Evolutionary conservation across 495 filamentous ascomycete species (phyloP), one percentile per base, ranked within the genome.

Genomic region (Neurospora cerealis): DNA sequence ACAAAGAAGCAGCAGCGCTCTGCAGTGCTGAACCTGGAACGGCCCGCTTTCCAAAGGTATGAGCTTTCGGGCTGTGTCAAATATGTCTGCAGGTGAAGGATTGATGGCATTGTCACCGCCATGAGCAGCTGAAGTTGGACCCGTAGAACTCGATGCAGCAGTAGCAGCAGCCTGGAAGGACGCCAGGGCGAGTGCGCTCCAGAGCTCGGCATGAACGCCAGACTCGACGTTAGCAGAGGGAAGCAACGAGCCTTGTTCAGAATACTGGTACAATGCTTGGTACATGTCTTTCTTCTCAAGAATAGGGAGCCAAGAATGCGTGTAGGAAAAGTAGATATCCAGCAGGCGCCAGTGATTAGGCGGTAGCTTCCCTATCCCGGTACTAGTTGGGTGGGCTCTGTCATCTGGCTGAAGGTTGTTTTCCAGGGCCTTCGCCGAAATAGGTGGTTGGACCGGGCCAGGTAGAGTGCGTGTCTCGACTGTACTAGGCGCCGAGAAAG

Each of bases 291-390:
- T 89, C 77, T 92, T 93, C 36, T 92, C 89, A 40, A 90, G 82
- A 46, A 93, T 88, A 5, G 92, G 92, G 21, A 93, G 86, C 91
- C 91, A 94, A 13, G 85, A 86, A 78, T 93, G 89, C 3, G 91
- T 93, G 71, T 89, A 88, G 4, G 91, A 88, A 77, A 93, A 93
- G 77, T 92, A 93, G 8, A 90, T 84, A 77, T 94, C 91, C 32
- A 94, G 81, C 4, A 93, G 80, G 38, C 87, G 86, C 76, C 90
- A 91, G 7, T 89, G 86, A 71, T 91, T 88, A 28, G 85, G 78
- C 15, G 91, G 91, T 3, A 92, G 82, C 70, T 83, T 82, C 8
- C 28, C 28, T 66, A 66, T 34, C 28, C 54, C 54, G 3, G 28
- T 36, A 66, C 54, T 34, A 5, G 24, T 5, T 32, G 8, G 48